Evolutionary conservation across 352 stramenopile species (phyloP), one percentile per base, ranked within the genome.

Genomic region (Globisporangium canariense): DNA sequence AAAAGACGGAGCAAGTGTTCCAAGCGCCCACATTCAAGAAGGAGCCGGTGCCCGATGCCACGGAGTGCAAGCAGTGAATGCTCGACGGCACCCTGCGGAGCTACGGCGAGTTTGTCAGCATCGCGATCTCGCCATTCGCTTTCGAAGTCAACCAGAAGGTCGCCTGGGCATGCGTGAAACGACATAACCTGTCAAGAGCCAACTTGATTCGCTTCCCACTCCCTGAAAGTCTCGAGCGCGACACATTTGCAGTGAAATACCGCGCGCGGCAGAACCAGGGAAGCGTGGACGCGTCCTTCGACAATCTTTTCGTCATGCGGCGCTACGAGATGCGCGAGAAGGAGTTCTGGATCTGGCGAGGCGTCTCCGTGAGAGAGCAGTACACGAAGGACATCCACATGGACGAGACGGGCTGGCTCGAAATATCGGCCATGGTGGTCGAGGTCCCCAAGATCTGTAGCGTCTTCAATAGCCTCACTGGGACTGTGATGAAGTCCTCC

Each of bases 231-330:
- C 25, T 38, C 16, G 25, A 40, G 3, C 22, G 11, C 2, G 49
- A 55, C 20, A 38, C 22, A 2, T 55, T 55, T 16, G 49, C 49
- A 22, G 50, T 56, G 11, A 56, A 56, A 10, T 56, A 56, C 28
- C 50, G 18, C 13, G 50, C 9, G 22, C 18, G 22, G 2, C 28
- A 56, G 25, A 25, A 4, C 8, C 25, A 28, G 25, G 28, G 28
- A 14, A 5, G 25, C 3, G 11, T 34, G 14, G 28, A 56, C 28
- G 14, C 32, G 25, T 22, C 25, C 25, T 40, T 56, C 14, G 50
- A 25, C 14, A 56, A 28, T 22, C 5, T 40, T 28, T 56, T 56
- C 32, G 28, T 25, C 25, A 13, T 56, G 7, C 13, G 50, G 16
- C 1, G 50, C 2, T 56, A 41, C 14, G 50, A 41, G 28, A 40